These are phyloP conservation scores for Komagataea norvegica DNA, from an alignment of 1,139 yeast genomes.

Conservation along the genomic window DNA sequence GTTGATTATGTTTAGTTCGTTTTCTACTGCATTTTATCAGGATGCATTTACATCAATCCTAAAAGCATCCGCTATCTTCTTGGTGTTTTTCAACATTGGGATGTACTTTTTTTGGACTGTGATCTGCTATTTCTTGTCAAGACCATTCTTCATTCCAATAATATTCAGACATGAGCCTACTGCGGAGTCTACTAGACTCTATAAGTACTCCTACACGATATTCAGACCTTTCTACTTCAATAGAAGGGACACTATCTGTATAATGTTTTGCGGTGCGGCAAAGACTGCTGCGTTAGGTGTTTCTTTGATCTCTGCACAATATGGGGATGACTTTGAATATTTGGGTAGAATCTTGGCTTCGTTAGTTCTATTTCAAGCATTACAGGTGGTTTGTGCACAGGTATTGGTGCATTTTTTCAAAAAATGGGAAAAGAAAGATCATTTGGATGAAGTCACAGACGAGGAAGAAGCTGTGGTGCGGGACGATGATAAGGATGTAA, in stretches of 20 bases:
- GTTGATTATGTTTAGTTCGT: constrained; percentile 77
- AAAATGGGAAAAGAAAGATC: constrained; percentile 51
- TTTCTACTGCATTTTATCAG: constrained; percentile 84
- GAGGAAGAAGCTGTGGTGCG: constrained; percentile 18
- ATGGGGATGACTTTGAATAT: constrained; percentile 55
- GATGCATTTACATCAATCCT: constrained; percentile 70
- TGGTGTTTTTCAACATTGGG: constrained; percentile 78
- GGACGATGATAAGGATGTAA: background rate
- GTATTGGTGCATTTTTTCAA: constrained; percentile 59
- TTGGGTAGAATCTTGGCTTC: constrained; percentile 77
- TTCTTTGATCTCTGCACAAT: constrained; percentile 73
- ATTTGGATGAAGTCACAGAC: constrained; percentile 14
- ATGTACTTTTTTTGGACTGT: constrained; percentile 70
- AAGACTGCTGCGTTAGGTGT: constrained; percentile 92
- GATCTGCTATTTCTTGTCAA: constrained; percentile 51
- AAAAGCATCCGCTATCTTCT: constrained; percentile 61
- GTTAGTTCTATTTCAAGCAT: constrained; percentile 77
- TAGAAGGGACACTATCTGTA: constrained; percentile 67
- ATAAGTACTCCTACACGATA: constrained; percentile 35
- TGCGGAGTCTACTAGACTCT: constrained; percentile 38
- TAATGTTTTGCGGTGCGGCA: constrained; percentile 88
- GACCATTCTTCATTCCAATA: constrained; percentile 51
- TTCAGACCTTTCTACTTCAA: constrained; percentile 68
- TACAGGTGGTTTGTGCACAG: constrained; percentile 78
- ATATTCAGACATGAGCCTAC: constrained; percentile 46